A percentile compares a stretch with the other conserved stretches of the same genome.
These are phyloP conservation scores for Penicillium lagena DNA, from an alignment of 495 filamentous ascomycete species.

Conservation along the genomic window DNA sequence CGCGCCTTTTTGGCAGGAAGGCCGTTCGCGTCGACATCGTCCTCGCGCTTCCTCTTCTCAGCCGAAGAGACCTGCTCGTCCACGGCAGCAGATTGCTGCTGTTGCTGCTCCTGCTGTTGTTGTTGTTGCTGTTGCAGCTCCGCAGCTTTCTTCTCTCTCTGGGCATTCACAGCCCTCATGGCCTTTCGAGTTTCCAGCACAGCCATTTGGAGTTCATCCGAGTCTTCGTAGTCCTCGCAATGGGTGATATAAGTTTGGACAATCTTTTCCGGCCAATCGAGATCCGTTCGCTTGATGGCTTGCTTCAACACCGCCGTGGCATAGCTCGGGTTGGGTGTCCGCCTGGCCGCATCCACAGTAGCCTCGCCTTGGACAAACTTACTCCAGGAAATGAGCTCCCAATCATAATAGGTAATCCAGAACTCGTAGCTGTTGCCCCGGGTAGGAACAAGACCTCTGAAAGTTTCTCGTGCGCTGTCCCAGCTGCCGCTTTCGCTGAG, in stretches of 20 bases:
- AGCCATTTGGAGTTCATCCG: conserved; percentile 63
- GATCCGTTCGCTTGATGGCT: conserved; percentile 57
- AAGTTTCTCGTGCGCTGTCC: conserved; percentile 62
- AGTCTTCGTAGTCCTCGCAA: conserved; percentile 78
- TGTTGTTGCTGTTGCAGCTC: conserved; percentile 39
- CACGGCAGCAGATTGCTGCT: conserved; percentile 17
- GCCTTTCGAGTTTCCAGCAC: conserved; percentile 61
- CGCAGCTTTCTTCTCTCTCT: conserved; percentile 61
- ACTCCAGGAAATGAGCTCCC: conserved; percentile 74
- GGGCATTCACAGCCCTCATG: conserved; percentile 54
- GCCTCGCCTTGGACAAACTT: conserved; percentile 46
- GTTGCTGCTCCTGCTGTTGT: conserved; percentile 14
- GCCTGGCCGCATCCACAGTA: conserved; percentile 38
- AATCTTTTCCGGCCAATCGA: conserved; percentile 93
- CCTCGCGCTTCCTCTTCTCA: conserved; percentile 69
- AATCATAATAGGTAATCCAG: conserved; percentile 85
- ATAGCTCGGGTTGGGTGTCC: conserved; percentile 48
- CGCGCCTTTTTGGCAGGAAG: conserved; percentile 52
- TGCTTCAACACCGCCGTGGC: conserved; percentile 69
- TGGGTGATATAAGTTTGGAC: conserved; percentile 77
- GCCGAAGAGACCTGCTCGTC: conserved; percentile 22
- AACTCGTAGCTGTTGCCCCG: conserved; percentile 80
- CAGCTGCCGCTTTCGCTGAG: conserved; percentile 69
- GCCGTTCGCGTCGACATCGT: conserved; percentile 38
- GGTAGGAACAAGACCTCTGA: conserved; percentile 60